A percentile compares a stretch with the other conserved stretches of the same genome.
phyloP scores from a whole-genome alignment of 208 protist species.

The Trypanosoma cruzi region DNA sequence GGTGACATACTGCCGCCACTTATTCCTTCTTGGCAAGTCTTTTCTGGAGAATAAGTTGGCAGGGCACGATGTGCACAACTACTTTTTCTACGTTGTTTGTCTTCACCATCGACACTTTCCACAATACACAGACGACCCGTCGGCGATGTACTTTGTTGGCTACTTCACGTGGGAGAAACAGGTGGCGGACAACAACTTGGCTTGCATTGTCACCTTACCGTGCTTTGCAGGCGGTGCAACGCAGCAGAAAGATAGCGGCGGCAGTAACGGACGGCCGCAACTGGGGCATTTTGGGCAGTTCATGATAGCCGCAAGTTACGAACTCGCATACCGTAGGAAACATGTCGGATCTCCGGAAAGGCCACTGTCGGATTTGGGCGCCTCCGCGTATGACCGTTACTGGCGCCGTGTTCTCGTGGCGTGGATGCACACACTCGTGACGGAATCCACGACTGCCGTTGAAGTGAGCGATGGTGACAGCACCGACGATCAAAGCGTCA shows the following conservation, averaged over 20 bases:
- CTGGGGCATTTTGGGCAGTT: slow-evolving; percentile 95
- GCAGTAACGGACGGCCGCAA: neutral
- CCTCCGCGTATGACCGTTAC: slow-evolving; percentile 90
- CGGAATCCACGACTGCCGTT: neutral
- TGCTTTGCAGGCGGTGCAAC: slow-evolving; percentile 63
- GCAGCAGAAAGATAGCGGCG: neutral
- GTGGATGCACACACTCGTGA: slow-evolving; percentile 51
- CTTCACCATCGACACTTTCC: slow-evolving; percentile 82
- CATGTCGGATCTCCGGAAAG: slow-evolving; percentile 97
- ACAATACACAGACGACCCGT: slow-evolving; percentile 55
- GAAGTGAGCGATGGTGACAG: neutral
- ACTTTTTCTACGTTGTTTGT: slow-evolving; percentile 88
- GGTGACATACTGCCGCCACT: slow-evolving; percentile 79
- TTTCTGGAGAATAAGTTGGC: slow-evolving; percentile 93
- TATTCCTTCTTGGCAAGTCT: slow-evolving; percentile 88
- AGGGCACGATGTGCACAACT: slow-evolving; percentile 87
- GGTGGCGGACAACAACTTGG: slow-evolving; percentile 96
- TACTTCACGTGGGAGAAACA: slow-evolving; percentile 99
- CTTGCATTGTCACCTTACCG: slow-evolving; percentile 99
- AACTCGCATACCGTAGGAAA: slow-evolving; percentile 95
- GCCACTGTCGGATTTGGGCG: slow-evolving; percentile 98
- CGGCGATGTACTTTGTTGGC: slow-evolving; percentile 93
- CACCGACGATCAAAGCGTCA: neutral
- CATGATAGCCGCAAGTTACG: slow-evolving; percentile 98
- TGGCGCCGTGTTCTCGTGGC: slow-evolving; percentile 74